phyloP scores from a whole-genome alignment of 2,329 filamentous ascomycete genomes.

The Fusarium stilboides region DNA sequence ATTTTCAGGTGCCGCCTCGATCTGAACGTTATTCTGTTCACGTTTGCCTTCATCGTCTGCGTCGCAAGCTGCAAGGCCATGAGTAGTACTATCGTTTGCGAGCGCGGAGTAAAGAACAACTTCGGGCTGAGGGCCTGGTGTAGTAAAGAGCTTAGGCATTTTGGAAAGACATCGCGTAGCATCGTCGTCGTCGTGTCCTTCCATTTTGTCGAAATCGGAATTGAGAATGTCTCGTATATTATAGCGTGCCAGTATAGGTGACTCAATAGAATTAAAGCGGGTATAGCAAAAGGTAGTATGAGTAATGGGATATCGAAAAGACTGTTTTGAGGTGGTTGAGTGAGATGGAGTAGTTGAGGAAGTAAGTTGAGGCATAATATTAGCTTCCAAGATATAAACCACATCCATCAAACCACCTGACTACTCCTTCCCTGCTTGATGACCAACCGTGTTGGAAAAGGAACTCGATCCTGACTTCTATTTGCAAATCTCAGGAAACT shows the following conservation, averaged over 20 bases:
- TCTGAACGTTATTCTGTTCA: background rate
- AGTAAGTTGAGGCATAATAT: background rate
- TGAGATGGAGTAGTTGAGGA: background rate
- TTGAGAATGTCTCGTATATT: slow-evolving; percentile 5
- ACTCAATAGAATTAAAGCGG: background rate
- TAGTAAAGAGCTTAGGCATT: slow-evolving; percentile 35
- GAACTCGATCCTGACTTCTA: background rate
- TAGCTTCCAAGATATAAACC: too few relatives aligned
- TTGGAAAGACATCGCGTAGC: slow-evolving; percentile 38
- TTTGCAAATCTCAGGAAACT: background rate
- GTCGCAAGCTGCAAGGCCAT: background rate
- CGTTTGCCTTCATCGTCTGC: background rate
- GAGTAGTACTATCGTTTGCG: background rate
- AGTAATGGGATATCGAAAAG: background rate
- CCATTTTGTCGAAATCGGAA: slow-evolving; percentile 31
- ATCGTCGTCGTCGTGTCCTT: slow-evolving; percentile 35
- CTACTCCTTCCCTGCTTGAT: background rate
- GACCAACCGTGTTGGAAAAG: background rate
- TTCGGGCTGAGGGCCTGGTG: slow-evolving; percentile 20
- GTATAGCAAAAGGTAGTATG: slow-evolving; percentile 12
- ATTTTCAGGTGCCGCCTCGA: slow-evolving; percentile 1
- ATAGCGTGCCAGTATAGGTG: slow-evolving; percentile 13
- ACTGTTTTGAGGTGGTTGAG: slow-evolving; percentile 9
- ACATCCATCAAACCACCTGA: too few relatives aligned
- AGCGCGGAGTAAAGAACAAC: slow-evolving; percentile 28